Percentiles rank a stretch among this genome's conserved stretches.
phyloP scores from a whole-genome alignment of 495 filamentous ascomycete genomes.

The Cladorrhinum samala region DNA sequence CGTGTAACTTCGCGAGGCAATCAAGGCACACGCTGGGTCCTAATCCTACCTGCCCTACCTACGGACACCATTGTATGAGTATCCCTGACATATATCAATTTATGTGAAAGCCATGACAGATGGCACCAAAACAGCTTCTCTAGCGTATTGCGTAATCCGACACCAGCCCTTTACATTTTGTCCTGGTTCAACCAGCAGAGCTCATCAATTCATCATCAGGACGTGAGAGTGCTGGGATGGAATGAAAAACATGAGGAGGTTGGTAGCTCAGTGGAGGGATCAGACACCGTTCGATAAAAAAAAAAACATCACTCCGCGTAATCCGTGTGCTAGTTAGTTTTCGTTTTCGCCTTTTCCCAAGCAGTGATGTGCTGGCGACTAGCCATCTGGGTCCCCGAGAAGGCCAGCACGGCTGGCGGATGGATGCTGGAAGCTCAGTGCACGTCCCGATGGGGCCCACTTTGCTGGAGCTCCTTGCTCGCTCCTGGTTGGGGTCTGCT shows the following conservation, averaged over 20 bases:
- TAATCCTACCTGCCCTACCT: background rate
- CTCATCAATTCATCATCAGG: too few relatives aligned
- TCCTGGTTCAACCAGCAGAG: background rate
- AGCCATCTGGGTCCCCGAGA: background rate
- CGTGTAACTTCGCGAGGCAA: background rate
- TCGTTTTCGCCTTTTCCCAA: background rate
- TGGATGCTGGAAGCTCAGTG: background rate
- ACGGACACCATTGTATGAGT: background rate
- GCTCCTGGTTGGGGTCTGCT: conserved; percentile 2
- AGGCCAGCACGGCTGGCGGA: background rate
- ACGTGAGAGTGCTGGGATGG: too few relatives aligned
- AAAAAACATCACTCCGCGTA: too few relatives aligned
- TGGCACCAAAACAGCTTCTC: too few relatives aligned
- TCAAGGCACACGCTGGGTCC: too few relatives aligned
- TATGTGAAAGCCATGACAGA: too few relatives aligned
- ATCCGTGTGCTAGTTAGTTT: too few relatives aligned
- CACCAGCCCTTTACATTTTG: background rate
- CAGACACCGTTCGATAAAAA: too few relatives aligned
- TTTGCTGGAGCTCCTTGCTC: background rate
- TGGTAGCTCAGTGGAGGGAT: too few relatives aligned
- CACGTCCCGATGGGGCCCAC: background rate
- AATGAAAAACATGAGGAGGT: too few relatives aligned
- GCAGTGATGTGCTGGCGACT: background rate
- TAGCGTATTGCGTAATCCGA: background rate
- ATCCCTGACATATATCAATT: background rate